phyloP scores from a whole-genome alignment of 192 early-diverging fungal genomes.

The Coemansia umbellata region DNA sequence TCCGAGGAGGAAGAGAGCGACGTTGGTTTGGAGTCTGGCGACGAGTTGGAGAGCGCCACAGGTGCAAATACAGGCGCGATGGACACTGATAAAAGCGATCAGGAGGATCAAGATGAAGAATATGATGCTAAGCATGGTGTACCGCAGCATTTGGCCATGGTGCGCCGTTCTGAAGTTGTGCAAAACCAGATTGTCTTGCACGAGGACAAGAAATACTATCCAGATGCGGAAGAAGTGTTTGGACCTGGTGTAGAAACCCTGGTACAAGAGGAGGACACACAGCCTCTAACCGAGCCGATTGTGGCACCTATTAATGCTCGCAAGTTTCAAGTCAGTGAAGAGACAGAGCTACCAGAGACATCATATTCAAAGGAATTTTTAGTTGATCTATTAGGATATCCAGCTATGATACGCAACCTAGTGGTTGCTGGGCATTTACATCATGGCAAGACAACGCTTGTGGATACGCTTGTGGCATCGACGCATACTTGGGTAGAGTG shows the following conservation, averaged over 20 bases:
- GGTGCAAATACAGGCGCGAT: not conserved
- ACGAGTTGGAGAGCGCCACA: slow-evolving; percentile 54
- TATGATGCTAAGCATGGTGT: slow-evolving; percentile 9
- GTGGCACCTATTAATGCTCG: slow-evolving; percentile 83
- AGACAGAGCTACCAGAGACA: slow-evolving; percentile 75
- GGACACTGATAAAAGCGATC: slow-evolving; percentile 3
- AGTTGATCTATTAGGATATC: slow-evolving; percentile 75
- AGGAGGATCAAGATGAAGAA: slow-evolving; percentile 25
- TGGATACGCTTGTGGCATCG: slow-evolving; percentile 87
- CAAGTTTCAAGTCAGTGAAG: slow-evolving; percentile 83
- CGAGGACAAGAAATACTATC: slow-evolving; percentile 99
- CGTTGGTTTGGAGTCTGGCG: not conserved
- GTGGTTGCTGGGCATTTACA: slow-evolving; percentile 92
- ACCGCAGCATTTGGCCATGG: slow-evolving; percentile 23
- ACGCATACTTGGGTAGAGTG: slow-evolving; percentile 72
- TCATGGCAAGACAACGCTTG: slow-evolving; percentile 94
- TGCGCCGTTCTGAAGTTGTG: slow-evolving; percentile 22
- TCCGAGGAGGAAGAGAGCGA: slow-evolving; percentile 62
- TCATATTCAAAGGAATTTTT: slow-evolving; percentile 88
- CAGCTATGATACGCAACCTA: slow-evolving; percentile 82
- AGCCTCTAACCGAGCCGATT: slow-evolving; percentile 91
- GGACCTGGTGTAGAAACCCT: slow-evolving; percentile 91
- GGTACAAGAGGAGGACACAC: slow-evolving; percentile 98
- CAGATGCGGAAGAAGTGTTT: slow-evolving; percentile 94
- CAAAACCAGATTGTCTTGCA: slow-evolving; percentile 84